These are phyloP conservation scores for Limtongozyma cylindracea DNA, from an alignment of 805 yeast genomes.

Conservation along the genomic window DNA sequence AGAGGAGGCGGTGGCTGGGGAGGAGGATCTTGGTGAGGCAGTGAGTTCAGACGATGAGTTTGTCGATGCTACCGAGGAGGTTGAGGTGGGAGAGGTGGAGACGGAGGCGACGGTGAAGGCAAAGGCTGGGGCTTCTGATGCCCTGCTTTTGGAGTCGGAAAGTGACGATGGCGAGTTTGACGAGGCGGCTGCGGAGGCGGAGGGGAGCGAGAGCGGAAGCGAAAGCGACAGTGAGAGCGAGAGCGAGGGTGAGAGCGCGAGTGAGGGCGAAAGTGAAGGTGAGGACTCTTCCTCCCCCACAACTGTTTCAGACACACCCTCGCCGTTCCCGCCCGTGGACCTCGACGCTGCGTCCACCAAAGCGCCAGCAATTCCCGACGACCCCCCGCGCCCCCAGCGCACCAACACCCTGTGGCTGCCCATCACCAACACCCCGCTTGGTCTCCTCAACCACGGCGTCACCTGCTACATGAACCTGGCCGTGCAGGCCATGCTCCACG, in stretches of 20 bases:
- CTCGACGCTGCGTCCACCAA: not conserved
- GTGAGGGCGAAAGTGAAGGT: conserved; percentile 5
- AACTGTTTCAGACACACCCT: conserved; percentile 2
- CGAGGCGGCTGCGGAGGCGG: no score
- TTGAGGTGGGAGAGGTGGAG: conserved; percentile 5
- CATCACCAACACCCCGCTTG: conserved; percentile 46
- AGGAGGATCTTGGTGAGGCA: no score
- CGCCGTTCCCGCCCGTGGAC: conserved; percentile 1
- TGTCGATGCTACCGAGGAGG: no score
- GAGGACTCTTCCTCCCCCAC: conserved; percentile 1
- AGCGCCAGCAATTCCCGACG: conserved; percentile 13
- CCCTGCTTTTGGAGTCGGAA: conserved; percentile 4
- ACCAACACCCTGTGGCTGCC: conserved; percentile 26
- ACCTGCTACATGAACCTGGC: conserved; percentile 96
- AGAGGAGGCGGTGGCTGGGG: conserved; percentile 1
- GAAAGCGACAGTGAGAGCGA: conserved; percentile 1
- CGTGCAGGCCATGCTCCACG: conserved; percentile 70
- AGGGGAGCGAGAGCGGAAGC: no score
- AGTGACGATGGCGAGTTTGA: no score
- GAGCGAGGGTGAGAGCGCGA: conserved; percentile 9
- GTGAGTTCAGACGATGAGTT: no score
- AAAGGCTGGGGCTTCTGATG: conserved; percentile 3
- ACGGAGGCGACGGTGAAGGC: conserved; percentile 1
- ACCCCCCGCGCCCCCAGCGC: conserved; percentile 32
- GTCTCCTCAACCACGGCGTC: conserved; percentile 76